Evolutionary conservation across 495 filamentous ascomycete species (phyloP).

Genomic region (Trichoderma virens): DNA sequence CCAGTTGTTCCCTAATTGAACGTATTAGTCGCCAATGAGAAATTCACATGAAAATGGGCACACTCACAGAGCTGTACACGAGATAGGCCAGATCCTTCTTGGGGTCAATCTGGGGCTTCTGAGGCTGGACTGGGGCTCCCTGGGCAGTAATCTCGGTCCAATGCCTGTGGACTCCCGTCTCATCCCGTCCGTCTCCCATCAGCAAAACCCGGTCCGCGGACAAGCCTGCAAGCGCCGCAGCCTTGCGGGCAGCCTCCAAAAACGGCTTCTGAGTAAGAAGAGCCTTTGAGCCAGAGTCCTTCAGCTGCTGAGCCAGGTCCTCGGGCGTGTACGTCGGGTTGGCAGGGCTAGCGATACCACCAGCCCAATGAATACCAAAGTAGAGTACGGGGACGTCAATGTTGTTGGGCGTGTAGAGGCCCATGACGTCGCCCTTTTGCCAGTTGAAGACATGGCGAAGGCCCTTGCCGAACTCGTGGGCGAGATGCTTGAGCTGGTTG

Average conservation of each 20-base stretch:
- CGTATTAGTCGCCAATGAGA: not conserved
- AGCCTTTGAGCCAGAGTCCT: slow-evolving; percentile 69
- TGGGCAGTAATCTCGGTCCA: slow-evolving; percentile 64
- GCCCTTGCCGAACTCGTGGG: slow-evolving; percentile 71
- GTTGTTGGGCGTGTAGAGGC: slow-evolving; percentile 63
- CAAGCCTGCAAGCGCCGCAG: slow-evolving; percentile 62
- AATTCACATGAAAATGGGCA: not conserved
- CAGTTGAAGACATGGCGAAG: slow-evolving; percentile 64
- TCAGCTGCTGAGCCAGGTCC: slow-evolving; percentile 82
- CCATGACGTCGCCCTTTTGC: slow-evolving; percentile 72
- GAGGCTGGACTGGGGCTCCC: slow-evolving; percentile 35
- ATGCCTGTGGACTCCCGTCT: slow-evolving; percentile 55
- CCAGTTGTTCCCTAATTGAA: slow-evolving; percentile 66
- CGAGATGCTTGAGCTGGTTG: slow-evolving; percentile 53
- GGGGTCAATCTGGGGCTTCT: slow-evolving; percentile 39
- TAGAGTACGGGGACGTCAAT: slow-evolving; percentile 64
- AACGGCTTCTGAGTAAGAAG: slow-evolving; percentile 61
- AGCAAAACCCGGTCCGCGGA: slow-evolving; percentile 61
- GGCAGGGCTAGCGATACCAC: slow-evolving; percentile 70
- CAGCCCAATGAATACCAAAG: slow-evolving; percentile 80
- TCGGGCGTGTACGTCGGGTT: slow-evolving; percentile 83
- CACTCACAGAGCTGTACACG: slow-evolving; percentile 57
- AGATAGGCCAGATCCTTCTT: slow-evolving; percentile 58
- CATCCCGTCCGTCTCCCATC: slow-evolving; percentile 66
- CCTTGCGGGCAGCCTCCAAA: slow-evolving; percentile 54